Percentiles rank a stretch among this genome's conserved stretches.
These are phyloP conservation scores for Massarina eburnea DNA, from an alignment of 2,329 filamentous ascomycete species.

Conservation along the genomic window DNA sequence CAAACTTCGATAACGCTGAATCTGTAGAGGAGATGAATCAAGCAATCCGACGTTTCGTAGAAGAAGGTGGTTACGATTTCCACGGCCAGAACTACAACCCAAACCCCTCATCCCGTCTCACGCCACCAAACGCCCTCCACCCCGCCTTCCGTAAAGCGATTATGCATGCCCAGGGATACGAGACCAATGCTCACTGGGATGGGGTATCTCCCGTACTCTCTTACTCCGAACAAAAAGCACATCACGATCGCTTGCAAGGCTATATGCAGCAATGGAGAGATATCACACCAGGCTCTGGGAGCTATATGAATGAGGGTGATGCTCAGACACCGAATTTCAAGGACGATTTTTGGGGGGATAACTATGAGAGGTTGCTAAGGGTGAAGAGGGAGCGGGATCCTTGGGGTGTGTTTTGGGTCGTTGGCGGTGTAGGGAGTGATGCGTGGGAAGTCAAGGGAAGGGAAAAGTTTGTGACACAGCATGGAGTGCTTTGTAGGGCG, in stretches of 20 bases:
- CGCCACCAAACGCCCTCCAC: slow-evolving; percentile 22
- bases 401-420: slow-evolving; percentile 27
- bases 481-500: slow-evolving; percentile 27
- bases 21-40: slow-evolving; percentile 7
- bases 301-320: slow-evolving; percentile 34
- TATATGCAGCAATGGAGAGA: slow-evolving; percentile 29
- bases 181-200: slow-evolving; percentile 19
- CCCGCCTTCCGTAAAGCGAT: slow-evolving; percentile 25
- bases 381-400: slow-evolving; percentile 28
- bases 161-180: slow-evolving; percentile 28
- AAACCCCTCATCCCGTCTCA: slow-evolving; percentile 4
- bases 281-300: slow-evolving; percentile 21
- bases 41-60: slow-evolving; percentile 23
- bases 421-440: slow-evolving; percentile 26
- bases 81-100: slow-evolving; percentile 30
- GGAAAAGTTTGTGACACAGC: slow-evolving; percentile 21
- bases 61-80: slow-evolving; percentile 24
- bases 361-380: slow-evolving; percentile 22
- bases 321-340: slow-evolving; percentile 29
- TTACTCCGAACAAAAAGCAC: slow-evolving; percentile 1
- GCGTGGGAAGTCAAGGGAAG: slow-evolving; percentile 25
- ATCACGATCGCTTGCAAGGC: slow-evolving; percentile 17
- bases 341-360: slow-evolving; percentile 23
- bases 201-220: slow-evolving; percentile 6
- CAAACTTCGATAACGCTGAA: slow-evolving; percentile 10